phyloP scores from a whole-genome alignment of 495 filamentous ascomycete genomes.

The Cladorrhinum samala region DNA sequence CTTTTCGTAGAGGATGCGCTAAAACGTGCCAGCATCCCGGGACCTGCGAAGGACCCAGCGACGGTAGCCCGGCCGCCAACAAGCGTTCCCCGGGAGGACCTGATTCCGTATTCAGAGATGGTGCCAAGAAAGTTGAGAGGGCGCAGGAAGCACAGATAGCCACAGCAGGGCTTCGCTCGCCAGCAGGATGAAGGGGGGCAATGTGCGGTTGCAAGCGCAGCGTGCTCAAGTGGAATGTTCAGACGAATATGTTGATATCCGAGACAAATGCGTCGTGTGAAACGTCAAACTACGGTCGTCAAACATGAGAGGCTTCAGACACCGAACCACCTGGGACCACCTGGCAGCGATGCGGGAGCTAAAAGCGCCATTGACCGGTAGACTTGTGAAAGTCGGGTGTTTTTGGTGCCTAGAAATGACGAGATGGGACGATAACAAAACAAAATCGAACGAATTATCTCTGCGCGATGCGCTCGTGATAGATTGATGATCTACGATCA shows the following conservation, averaged over 20 bases:
- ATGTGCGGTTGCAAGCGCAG: neutral
- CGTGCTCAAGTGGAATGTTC: neutral
- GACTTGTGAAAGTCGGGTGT: neutral
- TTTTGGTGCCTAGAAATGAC: neutral
- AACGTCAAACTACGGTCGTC: constrained; percentile 1
- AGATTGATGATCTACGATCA: no score
- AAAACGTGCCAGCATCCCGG: neutral
- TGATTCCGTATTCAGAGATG: no score
- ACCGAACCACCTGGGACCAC: neutral
- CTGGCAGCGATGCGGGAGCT: neutral
- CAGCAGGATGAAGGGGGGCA: neutral
- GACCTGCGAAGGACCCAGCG: neutral
- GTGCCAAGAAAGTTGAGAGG: no score
- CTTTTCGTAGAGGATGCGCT: neutral
- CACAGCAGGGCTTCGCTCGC: neutral
- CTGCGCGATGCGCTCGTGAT: no score
- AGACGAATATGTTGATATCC: constrained; percentile 2
- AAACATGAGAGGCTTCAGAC: constrained; percentile 1
- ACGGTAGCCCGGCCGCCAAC: neutral
- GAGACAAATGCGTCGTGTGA: constrained; percentile 4
- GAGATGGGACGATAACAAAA: neutral
- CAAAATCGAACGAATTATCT: neutral
- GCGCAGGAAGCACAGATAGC: neutral
- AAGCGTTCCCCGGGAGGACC: neutral
- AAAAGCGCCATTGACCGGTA: neutral